These are phyloP conservation scores for Termitomyces sp. DNA, from an alignment of 768 basidiomycete genomes.

Conservation along the genomic window DNA sequence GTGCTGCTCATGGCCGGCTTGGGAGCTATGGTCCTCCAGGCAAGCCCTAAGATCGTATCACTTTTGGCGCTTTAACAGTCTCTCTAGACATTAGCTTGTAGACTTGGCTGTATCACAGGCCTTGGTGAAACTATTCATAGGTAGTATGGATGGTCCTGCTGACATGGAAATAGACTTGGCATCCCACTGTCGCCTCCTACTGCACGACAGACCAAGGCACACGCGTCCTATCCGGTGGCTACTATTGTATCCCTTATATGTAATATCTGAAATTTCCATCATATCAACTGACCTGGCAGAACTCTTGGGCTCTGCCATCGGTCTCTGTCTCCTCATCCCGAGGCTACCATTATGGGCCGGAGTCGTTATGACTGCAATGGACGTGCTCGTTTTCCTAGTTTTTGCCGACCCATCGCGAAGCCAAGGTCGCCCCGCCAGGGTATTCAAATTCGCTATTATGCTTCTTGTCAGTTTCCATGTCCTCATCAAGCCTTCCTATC, in stretches of 20 bases:
- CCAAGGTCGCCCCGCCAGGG: conserved; percentile 49
- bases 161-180: conserved; percentile 45
- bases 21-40: conserved; percentile 70
- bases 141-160: not conserved
- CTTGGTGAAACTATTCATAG: conserved; percentile 39
- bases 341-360: conserved; percentile 54
- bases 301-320: conserved; percentile 68
- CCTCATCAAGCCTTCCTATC: not conserved
- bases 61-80: not conserved
- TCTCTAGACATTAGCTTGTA: conserved; percentile 58
- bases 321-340: conserved; percentile 62
- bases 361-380: conserved; percentile 55
- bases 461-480: conserved; percentile 43
- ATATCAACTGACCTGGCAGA: conserved; percentile 72
- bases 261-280: conserved; percentile 56
- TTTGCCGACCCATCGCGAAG: conserved; percentile 60
- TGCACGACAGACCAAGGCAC: conserved; percentile 52
- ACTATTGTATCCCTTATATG: conserved; percentile 56
- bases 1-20: conserved; percentile 63
- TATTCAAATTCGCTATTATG: conserved; percentile 58
- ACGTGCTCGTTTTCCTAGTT: conserved; percentile 60
- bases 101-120: conserved; percentile 68
- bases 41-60: conserved; percentile 12
- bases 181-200: conserved; percentile 53
- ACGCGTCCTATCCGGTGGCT: conserved; percentile 44